A percentile compares a stretch with the other conserved stretches of the same genome.
These are phyloP conservation scores for Kwoniella bestiolae DNA, from an alignment of 768 basidiomycete species.

Conservation along the genomic window DNA sequence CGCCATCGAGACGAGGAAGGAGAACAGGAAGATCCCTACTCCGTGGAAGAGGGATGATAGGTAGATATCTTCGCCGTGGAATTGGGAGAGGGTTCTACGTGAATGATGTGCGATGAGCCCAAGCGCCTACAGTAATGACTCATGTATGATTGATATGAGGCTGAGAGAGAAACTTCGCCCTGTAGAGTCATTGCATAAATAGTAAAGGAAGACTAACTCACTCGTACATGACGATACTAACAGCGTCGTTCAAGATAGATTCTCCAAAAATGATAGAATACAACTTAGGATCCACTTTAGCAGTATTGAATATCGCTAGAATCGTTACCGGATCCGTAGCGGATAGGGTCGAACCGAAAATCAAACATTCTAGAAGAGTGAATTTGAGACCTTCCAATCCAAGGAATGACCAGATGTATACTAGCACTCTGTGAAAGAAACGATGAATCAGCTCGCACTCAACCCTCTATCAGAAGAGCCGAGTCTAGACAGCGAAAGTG, in stretches of 20 bases:
- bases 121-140: too few species aligned
- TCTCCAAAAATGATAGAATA: constrained; percentile 98
- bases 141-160: too few species aligned
- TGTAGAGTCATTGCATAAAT: too few species aligned
- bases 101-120: background rate
- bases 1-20: constrained; percentile 92
- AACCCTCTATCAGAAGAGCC: background rate
- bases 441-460: background rate
- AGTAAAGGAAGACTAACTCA: constrained; percentile 60
- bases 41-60: constrained; percentile 90
- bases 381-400: constrained; percentile 87
- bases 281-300: constrained; percentile 97
- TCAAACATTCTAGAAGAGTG: constrained; percentile 87
- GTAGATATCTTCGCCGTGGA: constrained; percentile 84
- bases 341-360: constrained; percentile 93
- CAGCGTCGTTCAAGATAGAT: constrained; percentile 94
- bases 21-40: constrained; percentile 94
- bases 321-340: constrained; percentile 99
- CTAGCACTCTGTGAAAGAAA: constrained; percentile 69
- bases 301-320: constrained; percentile 95
- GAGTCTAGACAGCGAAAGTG: too few species aligned
- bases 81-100: constrained; percentile 81
- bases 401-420: constrained; percentile 91
- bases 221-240: constrained; percentile 99
- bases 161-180: too few species aligned